Conservation (phyloP, 305 asterid genomes). For the Plantago coronopus region DNA sequence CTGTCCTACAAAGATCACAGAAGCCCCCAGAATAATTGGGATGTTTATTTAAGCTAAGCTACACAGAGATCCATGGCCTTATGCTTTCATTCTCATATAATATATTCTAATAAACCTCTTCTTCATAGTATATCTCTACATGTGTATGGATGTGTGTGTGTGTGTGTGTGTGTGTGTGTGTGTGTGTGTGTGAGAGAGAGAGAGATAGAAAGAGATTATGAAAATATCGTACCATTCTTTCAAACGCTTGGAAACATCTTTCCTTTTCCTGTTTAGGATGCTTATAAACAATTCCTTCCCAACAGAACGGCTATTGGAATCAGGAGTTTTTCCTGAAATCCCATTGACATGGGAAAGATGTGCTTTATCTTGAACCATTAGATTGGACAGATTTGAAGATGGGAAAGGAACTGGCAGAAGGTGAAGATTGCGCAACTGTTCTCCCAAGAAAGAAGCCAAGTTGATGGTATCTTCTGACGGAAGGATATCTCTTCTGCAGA, state of each 20-base stretch:
- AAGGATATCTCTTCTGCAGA: constrained; percentile 67
- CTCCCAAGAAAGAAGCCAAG: constrained; percentile 86
- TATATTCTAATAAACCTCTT: not conserved
- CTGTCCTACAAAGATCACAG: not conserved
- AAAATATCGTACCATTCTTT: constrained; percentile 59
- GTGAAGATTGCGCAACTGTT: constrained; percentile 82
- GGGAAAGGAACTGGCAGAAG: constrained; percentile 68
- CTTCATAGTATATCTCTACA: too few relatives aligned
- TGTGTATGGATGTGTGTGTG: not conserved
- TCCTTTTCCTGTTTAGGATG: constrained; percentile 60
- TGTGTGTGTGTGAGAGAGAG: not conserved
- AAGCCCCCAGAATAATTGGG: not conserved
- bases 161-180: not conserved
- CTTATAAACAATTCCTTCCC: constrained; percentile 53
- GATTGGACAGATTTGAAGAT: constrained; percentile 34
- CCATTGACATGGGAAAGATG: constrained; percentile 39
- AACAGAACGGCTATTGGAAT: constrained; percentile 38
- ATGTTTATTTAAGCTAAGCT: not conserved
- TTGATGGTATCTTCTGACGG: constrained; percentile 54
- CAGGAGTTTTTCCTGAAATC: constrained; percentile 26
- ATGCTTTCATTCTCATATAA: not conserved
- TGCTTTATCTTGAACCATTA: constrained; percentile 25
- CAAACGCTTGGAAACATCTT: constrained; percentile 49
- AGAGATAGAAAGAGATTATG: not conserved
- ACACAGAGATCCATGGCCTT: not conserved